Percentiles rank a stretch among this genome's conserved stretches.
Conservation (phyloP, 2,329 filamentous ascomycete species). For the Alternaria incomplexa region DNA sequence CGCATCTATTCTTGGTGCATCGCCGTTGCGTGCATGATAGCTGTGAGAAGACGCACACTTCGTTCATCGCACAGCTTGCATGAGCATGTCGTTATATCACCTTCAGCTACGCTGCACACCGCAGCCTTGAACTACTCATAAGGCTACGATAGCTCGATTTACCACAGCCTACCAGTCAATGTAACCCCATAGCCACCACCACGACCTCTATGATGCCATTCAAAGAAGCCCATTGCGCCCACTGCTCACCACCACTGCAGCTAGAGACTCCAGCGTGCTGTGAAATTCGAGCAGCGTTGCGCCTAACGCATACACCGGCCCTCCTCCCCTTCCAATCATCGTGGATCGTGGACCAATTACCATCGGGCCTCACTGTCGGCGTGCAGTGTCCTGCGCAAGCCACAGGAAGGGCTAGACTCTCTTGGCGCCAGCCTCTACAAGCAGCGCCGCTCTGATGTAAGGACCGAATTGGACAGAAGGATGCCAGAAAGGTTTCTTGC, state of each 20-base stretch:
- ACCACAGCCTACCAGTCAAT: background rate
- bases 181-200: constrained; percentile 1
- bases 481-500: background rate
- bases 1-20: background rate
- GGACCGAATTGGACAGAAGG: background rate
- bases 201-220: background rate
- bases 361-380: constrained; percentile 23
- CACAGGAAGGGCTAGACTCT: constrained; percentile 36
- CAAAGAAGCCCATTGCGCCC: background rate
- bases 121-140: background rate
- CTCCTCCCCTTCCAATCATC: constrained; percentile 2
- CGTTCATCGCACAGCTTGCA: background rate
- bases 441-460: background rate
- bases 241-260: background rate
- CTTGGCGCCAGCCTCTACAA: constrained; percentile 9
- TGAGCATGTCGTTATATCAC: background rate
- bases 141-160: background rate
- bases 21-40: background rate
- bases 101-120: background rate
- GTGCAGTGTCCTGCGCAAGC: constrained; percentile 31
- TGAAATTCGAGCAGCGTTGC: background rate
- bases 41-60: background rate
- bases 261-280: background rate
- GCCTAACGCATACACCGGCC: background rate
- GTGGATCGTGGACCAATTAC: background rate